Evolutionary conservation across 2,329 filamentous ascomycete species (phyloP), one percentile per base, ranked within the genome.

Genomic region (Alternaria gansuensis): DNA sequence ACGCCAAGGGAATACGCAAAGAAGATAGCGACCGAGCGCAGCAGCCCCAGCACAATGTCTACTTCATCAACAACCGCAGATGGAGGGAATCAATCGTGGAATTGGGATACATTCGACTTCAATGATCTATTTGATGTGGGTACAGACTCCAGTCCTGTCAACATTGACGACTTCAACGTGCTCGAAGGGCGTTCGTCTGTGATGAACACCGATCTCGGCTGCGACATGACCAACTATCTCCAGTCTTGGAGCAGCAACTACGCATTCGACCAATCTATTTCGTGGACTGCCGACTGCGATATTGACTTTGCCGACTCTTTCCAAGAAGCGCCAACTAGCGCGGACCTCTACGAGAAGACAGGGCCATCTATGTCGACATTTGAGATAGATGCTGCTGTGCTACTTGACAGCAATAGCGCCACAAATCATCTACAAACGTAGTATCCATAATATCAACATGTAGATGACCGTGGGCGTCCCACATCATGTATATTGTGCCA

Each of bases 1-100:
- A 87, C 85, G 46, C 84, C 83, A 3, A 82, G 80, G 26, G 78
- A 79, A 59, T 81, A 79, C 64, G 71, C 70, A 24, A 70, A 71
- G 36, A 52, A 54, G 31, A 64, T 64, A 33, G 61, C 62, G 43
- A 37, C 36, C 24, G 55, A 65, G 21, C 56, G 62, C 26, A 57
- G 29, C 36, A 63, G 46, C 45, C 49, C 50, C 29, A 62, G 49
- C 26, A 34, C 56, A 29, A 41, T 48, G 1, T 50, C 60, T n/a
- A 33, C 41, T 4, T 53, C 60, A 34, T 51, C 46, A 1, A 51
- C 55, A 31, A 58, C 24, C 6, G 57, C 41, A 13, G 49, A 57
- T 3, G 39, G 46, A 14, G 54, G 61, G 10, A 21, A 48, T 1
- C 57, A 65, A 3, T 26, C 49, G 8, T 62, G 65, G 28, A 54